Evolutionary conservation across 2,329 filamentous ascomycete species (phyloP).

Genomic region (Colletotrichum chlorophyti): DNA sequence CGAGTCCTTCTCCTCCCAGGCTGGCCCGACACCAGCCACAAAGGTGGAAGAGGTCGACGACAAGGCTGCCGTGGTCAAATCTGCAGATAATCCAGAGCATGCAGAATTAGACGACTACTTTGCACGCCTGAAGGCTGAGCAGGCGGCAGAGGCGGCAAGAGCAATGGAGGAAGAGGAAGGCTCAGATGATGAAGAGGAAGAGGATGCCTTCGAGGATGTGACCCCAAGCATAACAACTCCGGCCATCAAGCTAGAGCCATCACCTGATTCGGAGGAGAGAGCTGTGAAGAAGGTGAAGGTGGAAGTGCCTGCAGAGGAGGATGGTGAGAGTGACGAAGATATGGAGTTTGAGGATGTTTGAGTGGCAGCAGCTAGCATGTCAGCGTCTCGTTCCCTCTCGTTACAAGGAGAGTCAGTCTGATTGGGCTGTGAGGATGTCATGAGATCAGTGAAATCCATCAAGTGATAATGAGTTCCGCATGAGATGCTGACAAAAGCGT

Average conservation of each 20-base stretch:
- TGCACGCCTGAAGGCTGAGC: slow-evolving; percentile 67
- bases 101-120: slow-evolving; percentile 73
- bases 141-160: slow-evolving; percentile 52
- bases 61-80: slow-evolving; percentile 50
- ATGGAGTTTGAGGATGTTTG: slow-evolving; percentile 68
- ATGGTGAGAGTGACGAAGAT: slow-evolving; percentile 58
- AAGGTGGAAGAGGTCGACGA: slow-evolving; percentile 53
- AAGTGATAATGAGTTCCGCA: too few species aligned
- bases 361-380: too few species aligned
- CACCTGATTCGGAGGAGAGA: slow-evolving; percentile 47
- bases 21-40: slow-evolving; percentile 37
- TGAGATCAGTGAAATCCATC: not conserved
- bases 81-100: slow-evolving; percentile 57
- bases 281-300: slow-evolving; percentile 68
- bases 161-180: slow-evolving; percentile 37
- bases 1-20: slow-evolving; percentile 59
- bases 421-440: too few species aligned
- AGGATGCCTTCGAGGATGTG: slow-evolving; percentile 58
- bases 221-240: slow-evolving; percentile 39
- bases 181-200: slow-evolving; percentile 43
- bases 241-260: slow-evolving; percentile 43
- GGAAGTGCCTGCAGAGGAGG: slow-evolving; percentile 54
- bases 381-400: too few species aligned
- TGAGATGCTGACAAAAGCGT: too few species aligned
- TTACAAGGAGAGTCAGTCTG: too few species aligned